Conservation (phyloP, 1,284 basidiomycete species). For the Sporisorium reilianum region DNA sequence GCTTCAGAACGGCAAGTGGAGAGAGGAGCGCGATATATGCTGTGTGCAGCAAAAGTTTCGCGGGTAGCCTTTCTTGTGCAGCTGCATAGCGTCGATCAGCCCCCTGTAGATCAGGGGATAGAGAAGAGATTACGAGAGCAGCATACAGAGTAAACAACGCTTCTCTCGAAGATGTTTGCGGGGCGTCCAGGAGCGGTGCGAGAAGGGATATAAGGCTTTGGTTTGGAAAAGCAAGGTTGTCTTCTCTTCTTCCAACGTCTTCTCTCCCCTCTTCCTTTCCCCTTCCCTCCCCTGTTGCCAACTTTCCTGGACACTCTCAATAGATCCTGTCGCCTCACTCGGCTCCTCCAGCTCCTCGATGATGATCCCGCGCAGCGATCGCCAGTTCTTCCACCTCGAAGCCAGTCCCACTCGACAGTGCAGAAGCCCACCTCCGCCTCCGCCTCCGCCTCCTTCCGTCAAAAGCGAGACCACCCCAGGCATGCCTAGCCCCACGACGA, state of each 20-base stretch:
- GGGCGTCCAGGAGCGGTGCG: neutral
- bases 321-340: neutral
- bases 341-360: conserved; percentile 8
- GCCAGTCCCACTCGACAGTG: conserved; percentile 2
- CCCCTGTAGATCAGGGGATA: conserved; percentile 13
- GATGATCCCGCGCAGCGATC: conserved; percentile 37
- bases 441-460: conserved; percentile 1
- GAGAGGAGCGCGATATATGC: conserved; percentile 24
- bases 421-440: conserved; percentile 8
- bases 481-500: neutral
- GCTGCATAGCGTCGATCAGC: conserved; percentile 32
- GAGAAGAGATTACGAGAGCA: neutral
- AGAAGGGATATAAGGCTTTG: conserved; percentile 24
- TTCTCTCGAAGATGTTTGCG: neutral
- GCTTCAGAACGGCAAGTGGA: neutral
- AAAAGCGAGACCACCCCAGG: neutral
- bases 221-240: neutral
- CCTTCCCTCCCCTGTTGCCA: neutral
- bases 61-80: conserved; percentile 4
- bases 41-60: conserved; percentile 44
- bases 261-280: neutral
- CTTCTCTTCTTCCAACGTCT: conserved; percentile 10
- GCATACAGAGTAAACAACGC: conserved; percentile 10
- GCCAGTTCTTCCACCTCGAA: conserved; percentile 20
- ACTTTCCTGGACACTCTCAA: neutral